These are phyloP conservation scores for Pluteus cervinus DNA, from an alignment of 768 basidiomycete species.

Conservation along the genomic window DNA sequence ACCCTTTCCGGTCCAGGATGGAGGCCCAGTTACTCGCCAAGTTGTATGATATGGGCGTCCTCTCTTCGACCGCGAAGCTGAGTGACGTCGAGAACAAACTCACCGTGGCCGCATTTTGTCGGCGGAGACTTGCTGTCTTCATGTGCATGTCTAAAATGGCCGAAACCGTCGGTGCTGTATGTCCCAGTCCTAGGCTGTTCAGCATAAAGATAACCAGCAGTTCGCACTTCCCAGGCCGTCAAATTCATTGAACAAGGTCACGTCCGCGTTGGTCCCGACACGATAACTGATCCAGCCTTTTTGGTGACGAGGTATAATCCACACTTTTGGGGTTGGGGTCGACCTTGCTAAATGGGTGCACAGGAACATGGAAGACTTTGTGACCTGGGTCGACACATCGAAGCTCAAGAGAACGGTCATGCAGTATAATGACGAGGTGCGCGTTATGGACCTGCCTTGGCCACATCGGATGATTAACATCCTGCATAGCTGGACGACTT, in stretches of 20 bases:
- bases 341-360: slow-evolving; percentile 2
- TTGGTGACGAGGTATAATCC: slow-evolving; percentile 76
- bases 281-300: slow-evolving; percentile 93
- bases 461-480: slow-evolving; percentile 10
- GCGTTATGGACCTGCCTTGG: background rate
- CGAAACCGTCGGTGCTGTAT: slow-evolving; percentile 87
- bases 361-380: slow-evolving; percentile 98
- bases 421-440: slow-evolving; percentile 93
- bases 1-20: slow-evolving; percentile 81
- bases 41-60: slow-evolving; percentile 94
- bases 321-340: no score
- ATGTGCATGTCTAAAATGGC: slow-evolving; percentile 93
- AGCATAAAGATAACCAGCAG: slow-evolving; percentile 4
- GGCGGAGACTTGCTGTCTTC: slow-evolving; percentile 86
- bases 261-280: slow-evolving; percentile 93
- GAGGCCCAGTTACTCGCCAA: slow-evolving; percentile 87
- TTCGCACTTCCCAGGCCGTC: slow-evolving; percentile 58
- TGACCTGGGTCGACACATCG: slow-evolving; percentile 98
- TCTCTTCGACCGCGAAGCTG: slow-evolving; percentile 82
- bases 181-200: slow-evolving; percentile 23
- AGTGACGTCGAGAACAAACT: slow-evolving; percentile 96
- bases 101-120: slow-evolving; percentile 91
- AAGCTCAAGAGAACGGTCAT: slow-evolving; percentile 95
- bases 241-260: slow-evolving; percentile 99
- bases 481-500: slow-evolving; percentile 81